Base-by-base conservation (phyloP, 2,329 filamentous ascomycete species). In the Neospermospora avenae region DNA sequence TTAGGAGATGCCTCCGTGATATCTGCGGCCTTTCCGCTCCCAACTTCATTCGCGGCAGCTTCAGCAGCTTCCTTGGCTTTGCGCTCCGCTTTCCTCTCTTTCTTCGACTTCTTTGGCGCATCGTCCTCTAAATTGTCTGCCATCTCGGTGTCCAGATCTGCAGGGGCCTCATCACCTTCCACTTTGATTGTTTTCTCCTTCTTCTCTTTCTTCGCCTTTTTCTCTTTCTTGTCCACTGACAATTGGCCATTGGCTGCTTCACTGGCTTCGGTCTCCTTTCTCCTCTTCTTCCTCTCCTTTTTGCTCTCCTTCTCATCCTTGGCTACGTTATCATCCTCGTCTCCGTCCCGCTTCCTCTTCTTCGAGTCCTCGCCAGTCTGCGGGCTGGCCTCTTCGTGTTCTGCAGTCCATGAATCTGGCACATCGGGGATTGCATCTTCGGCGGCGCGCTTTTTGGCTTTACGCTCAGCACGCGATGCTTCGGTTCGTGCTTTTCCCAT, bases 81-180 rank as follows among this genome's bases (percentile, higher is more conserved):
- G 48, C 68, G 69, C 62, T 73, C 71, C 13, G 72, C 69, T 31
- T 74, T 68, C 46, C 72, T 67, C 57, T 73, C 73, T 64, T 75
- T 74, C 65, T 73, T 73, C 37, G 70, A 69, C 63, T 74, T 74
- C 62, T 70, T 72, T 10, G 63, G 67, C 41, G 62, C 58, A 55
- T 60, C 65, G 49, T 57, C 62, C 24, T 48, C 45, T 16, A 57
- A 51, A 3, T 25, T 44, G 60, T 63, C 20, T 42, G 44, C 60
- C 52, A 64, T 63, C n/a, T 61, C 59, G 24, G 46, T 53, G 37
- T 62, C 58, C 20, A 45, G 7, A 42, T 61, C 54, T 4, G 5
- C 22, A 44, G 31, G 11, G 14, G 37, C 16, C 13, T 52, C 41
- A 3, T 42, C 11, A 16, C 42, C 67, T 16, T 4, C 16, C 55